Percentiles rank a stretch among this genome's conserved stretches.
Conservation (phyloP, 164 flowering plant genomes). For the Tetrastigma voinierianum region DNA sequence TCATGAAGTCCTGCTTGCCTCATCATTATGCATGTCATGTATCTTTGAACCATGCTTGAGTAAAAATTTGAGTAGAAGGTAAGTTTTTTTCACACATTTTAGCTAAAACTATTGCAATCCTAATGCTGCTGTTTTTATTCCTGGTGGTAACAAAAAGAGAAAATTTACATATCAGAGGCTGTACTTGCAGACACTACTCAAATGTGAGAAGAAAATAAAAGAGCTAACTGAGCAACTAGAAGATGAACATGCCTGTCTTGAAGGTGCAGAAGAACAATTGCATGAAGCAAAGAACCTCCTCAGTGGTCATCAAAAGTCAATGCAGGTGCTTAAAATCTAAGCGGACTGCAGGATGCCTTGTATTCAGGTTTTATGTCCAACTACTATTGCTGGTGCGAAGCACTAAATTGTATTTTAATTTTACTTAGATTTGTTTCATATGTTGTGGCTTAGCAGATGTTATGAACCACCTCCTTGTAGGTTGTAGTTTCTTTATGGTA, state of each 20-base stretch:
- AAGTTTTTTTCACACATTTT: background rate
- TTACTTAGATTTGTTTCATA: background rate
- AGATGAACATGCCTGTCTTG: conserved; percentile 40
- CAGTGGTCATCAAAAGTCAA: conserved; percentile 44
- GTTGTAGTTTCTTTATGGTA: too few species aligned
- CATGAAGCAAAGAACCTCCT: conserved; percentile 27
- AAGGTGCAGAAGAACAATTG: conserved; percentile 48
- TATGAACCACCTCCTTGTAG: too few species aligned
- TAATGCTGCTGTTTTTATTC: conserved; percentile 9
- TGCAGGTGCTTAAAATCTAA: conserved; percentile 28
- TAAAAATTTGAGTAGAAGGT: background rate
- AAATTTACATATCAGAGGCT: conserved; percentile 39
- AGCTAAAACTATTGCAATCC: background rate
- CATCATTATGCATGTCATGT: background rate
- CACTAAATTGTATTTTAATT: too few species aligned
- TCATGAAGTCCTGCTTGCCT: background rate
- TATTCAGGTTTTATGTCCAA: too few species aligned
- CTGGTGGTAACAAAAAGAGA: conserved; percentile 34
- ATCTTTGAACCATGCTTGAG: background rate
- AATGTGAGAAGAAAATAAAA: conserved; percentile 58
- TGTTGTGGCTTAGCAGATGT: background rate
- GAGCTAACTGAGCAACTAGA: conserved; percentile 51
- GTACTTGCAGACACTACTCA: conserved; percentile 65
- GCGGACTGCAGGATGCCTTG: too few species aligned
- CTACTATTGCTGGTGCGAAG: too few species aligned